Evolutionary conservation across 2,329 filamentous ascomycete genomes (phyloP), one percentile per base, ranked within the genome.

Genomic region (Orbilia oligospora): DNA sequence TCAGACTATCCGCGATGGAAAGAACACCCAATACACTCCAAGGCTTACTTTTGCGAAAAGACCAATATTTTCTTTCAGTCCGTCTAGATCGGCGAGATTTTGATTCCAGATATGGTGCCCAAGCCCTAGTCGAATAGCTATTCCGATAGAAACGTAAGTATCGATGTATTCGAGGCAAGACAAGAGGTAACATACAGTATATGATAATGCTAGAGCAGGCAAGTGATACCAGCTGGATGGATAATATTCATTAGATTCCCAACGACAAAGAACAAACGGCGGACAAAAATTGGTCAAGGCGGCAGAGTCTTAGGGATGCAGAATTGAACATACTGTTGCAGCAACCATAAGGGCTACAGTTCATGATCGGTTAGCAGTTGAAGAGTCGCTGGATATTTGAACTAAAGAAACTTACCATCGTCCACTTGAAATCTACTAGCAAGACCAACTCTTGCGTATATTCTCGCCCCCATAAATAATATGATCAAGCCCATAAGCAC

Each of bases 401-500:
- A 41, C 5, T 1, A 8, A n/a, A 14, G 18, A 10, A 18, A 64
- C 67, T 24, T 68, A 78, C 75, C 63, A 58, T 78, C 75, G 27
- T 78, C 75, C 30, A 70, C 38, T 49, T 78, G 75, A 56, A 78
- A 78, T 51, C 68, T 72, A 22, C 67, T 49, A 6, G 75, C 75
- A 4, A 78, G 48, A 4, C 68, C 66, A 16, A 63, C 75, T 46
- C 75, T 78, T 9, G 75, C 75, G 51, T 78, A 78, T 72, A 78
- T 72, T 33, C 68, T 72, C 22, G 75, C 64, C n/a, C 16, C 46
- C 75, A 72, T 72, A 49, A 78, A 78, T n/a, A 78, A 14, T 3
- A 78, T 68, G 20, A 78, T 58, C 36, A 78, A 69, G 3, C 75
- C 75, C 75, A 78, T 78, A 3, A 78, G 71, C 16, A 78, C 49